A percentile compares a stretch with the other conserved stretches of the same genome.
Conservation (phyloP, 148 eudicot genomes). For the Vaccinium macrocarpon region DNA sequence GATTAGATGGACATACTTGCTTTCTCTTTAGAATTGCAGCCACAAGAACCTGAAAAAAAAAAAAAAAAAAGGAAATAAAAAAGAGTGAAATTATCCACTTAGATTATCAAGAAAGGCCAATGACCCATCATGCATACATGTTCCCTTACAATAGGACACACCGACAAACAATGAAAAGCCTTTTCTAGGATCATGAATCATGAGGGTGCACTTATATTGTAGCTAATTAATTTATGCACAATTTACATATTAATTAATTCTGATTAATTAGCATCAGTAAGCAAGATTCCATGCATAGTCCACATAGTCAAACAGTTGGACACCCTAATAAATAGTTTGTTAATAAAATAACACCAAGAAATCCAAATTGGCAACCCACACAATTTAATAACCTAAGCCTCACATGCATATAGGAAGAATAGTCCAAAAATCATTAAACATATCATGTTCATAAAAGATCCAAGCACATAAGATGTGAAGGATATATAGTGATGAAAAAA, state of each 20-base stretch:
- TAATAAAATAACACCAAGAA: background rate
- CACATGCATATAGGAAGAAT: constrained; percentile 1
- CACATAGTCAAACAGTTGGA: constrained; percentile 19
- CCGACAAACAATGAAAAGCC: background rate
- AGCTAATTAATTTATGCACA: background rate
- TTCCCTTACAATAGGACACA: constrained; percentile 22
- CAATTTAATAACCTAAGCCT: background rate
- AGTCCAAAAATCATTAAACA: background rate
- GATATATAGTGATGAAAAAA: background rate
- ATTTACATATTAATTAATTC: constrained; percentile 3
- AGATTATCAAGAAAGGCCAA: constrained; percentile 15
- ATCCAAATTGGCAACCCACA: constrained; percentile 3
- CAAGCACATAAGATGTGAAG: background rate
- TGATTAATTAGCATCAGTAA: constrained; percentile 13
- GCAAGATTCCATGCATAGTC: constrained; percentile 26
- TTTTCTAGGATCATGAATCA: constrained; percentile 3
- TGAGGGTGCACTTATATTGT: background rate
- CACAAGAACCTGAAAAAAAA: constrained; percentile 67
- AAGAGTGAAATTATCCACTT: background rate
- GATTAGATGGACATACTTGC: constrained; percentile 54
- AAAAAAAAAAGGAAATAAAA: background rate
- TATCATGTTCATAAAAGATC: background rate
- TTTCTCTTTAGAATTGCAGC: constrained; percentile 87
- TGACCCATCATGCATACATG: constrained; percentile 21
- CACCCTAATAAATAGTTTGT: background rate